These are phyloP conservation scores for Solanum microdontum DNA, from an alignment of 257 asterid genomes.

Conservation along the genomic window DNA sequence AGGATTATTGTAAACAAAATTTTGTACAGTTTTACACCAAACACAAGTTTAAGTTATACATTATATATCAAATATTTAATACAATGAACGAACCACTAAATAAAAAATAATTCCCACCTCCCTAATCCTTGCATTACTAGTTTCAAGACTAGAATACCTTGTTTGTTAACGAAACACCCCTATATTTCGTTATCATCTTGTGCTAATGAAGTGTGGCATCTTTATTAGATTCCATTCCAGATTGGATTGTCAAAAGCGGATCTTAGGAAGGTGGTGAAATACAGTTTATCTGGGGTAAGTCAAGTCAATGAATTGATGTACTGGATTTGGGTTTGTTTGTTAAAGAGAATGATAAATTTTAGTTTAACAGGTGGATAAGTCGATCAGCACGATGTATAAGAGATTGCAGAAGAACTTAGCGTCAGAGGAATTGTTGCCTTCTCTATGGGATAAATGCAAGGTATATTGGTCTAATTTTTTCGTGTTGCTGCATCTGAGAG, in stretches of 20 bases:
- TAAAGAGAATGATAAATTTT: neutral
- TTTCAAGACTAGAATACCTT: neutral
- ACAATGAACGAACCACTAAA: neutral
- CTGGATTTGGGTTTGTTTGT: neutral
- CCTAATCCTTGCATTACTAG: neutral
- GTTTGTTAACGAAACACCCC: neutral
- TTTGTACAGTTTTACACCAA: neutral
- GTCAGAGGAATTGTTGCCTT: slow-evolving; percentile 88
- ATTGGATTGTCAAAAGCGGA: slow-evolving; percentile 78
- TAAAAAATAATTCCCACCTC: neutral
- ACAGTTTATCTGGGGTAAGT: slow-evolving; percentile 88
- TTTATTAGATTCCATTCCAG: slow-evolving; percentile 82
- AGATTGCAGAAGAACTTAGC: slow-evolving; percentile 79
- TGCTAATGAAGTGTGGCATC: neutral
- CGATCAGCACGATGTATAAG: slow-evolving; percentile 71
- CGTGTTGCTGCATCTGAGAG: neutral
- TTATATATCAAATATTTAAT: no score
- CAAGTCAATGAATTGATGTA: slow-evolving; percentile 5
- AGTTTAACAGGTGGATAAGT: slow-evolving; percentile 69
- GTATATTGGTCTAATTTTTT: slow-evolving; percentile 18
- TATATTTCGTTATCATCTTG: neutral
- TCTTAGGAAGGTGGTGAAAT: slow-evolving; percentile 77
- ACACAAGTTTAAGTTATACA: neutral
- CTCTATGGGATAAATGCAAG: slow-evolving; percentile 98
- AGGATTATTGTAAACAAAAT: neutral